phyloP scores from a whole-genome alignment of 345 rosid species.

The Eucalyptus leucophloia region DNA sequence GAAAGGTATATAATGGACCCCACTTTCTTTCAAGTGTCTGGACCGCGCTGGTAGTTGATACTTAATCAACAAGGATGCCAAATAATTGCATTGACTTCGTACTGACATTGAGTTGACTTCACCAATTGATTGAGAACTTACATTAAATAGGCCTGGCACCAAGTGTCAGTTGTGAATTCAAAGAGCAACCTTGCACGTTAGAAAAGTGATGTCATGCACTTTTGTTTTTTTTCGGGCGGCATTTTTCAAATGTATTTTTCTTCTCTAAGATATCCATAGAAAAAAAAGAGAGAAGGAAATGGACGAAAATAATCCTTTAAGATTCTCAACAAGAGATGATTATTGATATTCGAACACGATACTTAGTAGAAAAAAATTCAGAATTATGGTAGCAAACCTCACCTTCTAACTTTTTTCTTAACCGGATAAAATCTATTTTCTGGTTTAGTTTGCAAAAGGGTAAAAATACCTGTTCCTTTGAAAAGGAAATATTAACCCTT shows the following conservation, averaged over 20 bases:
- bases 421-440: background rate
- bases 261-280: background rate
- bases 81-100: background rate
- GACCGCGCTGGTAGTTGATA: background rate
- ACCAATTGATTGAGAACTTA: background rate
- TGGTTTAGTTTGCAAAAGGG: background rate
- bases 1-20: background rate
- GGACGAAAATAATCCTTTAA: accelerated
- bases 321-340: background rate
- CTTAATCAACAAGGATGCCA: background rate
- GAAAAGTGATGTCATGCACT: background rate
- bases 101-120: background rate
- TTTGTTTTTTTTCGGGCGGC: background rate
- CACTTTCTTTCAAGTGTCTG: background rate
- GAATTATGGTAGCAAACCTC: background rate
- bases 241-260: background rate
- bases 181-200: background rate
- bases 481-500: background rate
- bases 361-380: background rate
- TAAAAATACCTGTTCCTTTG: background rate
- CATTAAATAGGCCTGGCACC: background rate
- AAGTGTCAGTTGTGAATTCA: background rate
- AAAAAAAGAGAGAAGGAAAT: background rate
- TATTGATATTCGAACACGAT: background rate
- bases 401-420: background rate